phyloP scores from a whole-genome alignment of 2,329 filamentous ascomycete species.

The Alternaria solani region DNA sequence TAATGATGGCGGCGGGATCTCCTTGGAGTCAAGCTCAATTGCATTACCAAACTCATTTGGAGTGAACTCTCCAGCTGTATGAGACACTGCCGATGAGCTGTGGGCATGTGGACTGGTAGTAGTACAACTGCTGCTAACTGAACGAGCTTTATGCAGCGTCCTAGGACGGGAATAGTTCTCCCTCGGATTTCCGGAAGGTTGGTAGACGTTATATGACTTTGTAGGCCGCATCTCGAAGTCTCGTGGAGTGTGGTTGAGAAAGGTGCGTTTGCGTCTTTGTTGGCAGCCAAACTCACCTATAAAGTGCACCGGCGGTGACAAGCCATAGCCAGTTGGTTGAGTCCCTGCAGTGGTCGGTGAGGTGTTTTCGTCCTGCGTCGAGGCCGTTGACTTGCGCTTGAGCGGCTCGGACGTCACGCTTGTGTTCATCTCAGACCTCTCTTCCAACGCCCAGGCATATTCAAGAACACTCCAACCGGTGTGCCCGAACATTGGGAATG shows the following conservation, averaged over 20 bases:
- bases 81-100: slow-evolving; percentile 23
- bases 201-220: slow-evolving; percentile 26
- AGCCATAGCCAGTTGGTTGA: slow-evolving; percentile 14
- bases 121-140: slow-evolving; percentile 8
- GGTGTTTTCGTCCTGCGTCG: slow-evolving; percentile 30
- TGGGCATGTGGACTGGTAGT: slow-evolving; percentile 10
- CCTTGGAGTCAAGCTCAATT: slow-evolving; percentile 30
- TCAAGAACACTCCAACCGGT: slow-evolving; percentile 45
- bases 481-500: slow-evolving; percentile 45
- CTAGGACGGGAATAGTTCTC: slow-evolving; percentile 34
- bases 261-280: slow-evolving; percentile 40
- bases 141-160: slow-evolving; percentile 22
- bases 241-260: slow-evolving; percentile 47
- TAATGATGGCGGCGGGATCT: slow-evolving; percentile 15
- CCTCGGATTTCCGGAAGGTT: slow-evolving; percentile 23
- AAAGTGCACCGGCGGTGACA: slow-evolving; percentile 25
- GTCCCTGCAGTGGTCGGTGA: slow-evolving; percentile 23
- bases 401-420: slow-evolving; percentile 28
- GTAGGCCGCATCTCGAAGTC: slow-evolving; percentile 35
- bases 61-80: slow-evolving; percentile 12
- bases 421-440: slow-evolving; percentile 24
- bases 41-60: slow-evolving; percentile 21
- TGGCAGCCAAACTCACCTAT: slow-evolving; percentile 33
- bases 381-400: slow-evolving; percentile 30
- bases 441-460: slow-evolving; percentile 36